Evolutionary conservation across 768 basidiomycete genomes (phyloP), one percentile per base, ranked within the genome.

Genomic region (Amanita exitialis): DNA sequence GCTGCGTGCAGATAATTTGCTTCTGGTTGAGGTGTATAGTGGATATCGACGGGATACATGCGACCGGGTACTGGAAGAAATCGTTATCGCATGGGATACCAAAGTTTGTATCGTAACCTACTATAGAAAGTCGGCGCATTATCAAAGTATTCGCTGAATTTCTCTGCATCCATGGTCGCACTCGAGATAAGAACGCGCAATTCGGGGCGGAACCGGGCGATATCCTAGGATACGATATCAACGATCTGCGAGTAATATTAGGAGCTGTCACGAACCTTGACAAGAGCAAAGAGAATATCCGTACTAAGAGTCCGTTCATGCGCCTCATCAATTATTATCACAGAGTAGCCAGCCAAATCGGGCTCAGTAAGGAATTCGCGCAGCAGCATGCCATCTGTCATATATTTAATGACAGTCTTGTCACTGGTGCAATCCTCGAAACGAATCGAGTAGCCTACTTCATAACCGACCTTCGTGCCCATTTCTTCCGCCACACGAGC

Each of bases 401-500:
- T 96, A 69, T 99, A 99, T 69, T 99, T 98, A 61, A 99, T 74
- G 39, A 94, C 86, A 3, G 96, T 99, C 73, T 96, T 97, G 74
- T 98, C 93, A 71, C 91, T 96, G 16, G 96, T 99, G 66, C 93
- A 96, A 66, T 99, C 96, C 68, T 99, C 96, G 69, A 99, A 99
- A 28, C 96, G 90, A 59, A 99, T 99, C 30, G 94, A 95, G 67
- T 99, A 99, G n/a, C 96, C 96, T 45, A 99, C 96, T 69, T 98
- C 95, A 59, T 94, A 90, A 8, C 96, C 96, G 36, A 99, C 84
- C 66, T 97, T 88, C 3, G 84, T 88, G 6, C 94, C 96, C 86
- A 98, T 93, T 69, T 99, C 96, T 55, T 98, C 96, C 0, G 96
- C 95, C 13, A 99, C 96, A 70, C 96, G 95, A 13, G 95, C 93